These are phyloP conservation scores for Chaetothyriales sp. DNA, from an alignment of 2,329 filamentous ascomycete species.

Conservation along the genomic window DNA sequence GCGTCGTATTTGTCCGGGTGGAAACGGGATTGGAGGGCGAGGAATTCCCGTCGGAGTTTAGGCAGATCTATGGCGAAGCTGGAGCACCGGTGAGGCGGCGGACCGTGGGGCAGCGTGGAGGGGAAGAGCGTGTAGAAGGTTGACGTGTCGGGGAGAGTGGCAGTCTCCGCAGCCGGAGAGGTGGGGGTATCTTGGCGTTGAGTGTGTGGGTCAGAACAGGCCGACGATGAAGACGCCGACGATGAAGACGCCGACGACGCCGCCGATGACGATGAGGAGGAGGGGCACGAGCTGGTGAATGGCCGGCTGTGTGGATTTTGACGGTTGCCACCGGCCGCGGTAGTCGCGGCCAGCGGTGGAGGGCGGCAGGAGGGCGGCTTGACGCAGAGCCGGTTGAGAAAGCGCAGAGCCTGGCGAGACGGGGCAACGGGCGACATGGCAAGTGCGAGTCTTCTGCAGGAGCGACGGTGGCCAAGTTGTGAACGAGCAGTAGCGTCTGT, in stretches of 20 bases:
- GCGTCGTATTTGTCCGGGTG: constrained; percentile 38
- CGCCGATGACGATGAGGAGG: neutral
- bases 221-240: neutral
- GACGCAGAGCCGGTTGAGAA: constrained; percentile 9
- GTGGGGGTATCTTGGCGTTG: neutral
- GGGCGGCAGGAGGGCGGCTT: neutral
- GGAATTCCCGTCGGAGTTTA: constrained; percentile 68
- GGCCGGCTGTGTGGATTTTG: neutral
- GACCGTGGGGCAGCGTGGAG: constrained; percentile 57
- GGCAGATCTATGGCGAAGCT: constrained; percentile 61
- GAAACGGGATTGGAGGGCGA: constrained; percentile 55
- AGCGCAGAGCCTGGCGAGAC: constrained; percentile 9
- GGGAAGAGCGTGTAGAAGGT: constrained; percentile 88
- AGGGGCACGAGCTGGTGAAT: neutral
- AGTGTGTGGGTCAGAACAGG: neutral
- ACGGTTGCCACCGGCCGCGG: neutral
- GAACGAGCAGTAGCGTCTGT: neutral
- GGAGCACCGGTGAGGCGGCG: constrained; percentile 51
- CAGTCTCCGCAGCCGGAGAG: neutral
- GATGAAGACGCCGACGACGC: neutral
- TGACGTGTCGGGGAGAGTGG: constrained; percentile 11
- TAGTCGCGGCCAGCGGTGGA: neutral
- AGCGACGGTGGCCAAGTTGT: neutral
- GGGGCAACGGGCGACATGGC: constrained; percentile 7
- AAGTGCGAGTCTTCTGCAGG: neutral